A percentile compares a stretch with the other conserved stretches of the same genome.
phyloP scores from a whole-genome alignment of 331 rosid species.

The Saraca asoca region DNA sequence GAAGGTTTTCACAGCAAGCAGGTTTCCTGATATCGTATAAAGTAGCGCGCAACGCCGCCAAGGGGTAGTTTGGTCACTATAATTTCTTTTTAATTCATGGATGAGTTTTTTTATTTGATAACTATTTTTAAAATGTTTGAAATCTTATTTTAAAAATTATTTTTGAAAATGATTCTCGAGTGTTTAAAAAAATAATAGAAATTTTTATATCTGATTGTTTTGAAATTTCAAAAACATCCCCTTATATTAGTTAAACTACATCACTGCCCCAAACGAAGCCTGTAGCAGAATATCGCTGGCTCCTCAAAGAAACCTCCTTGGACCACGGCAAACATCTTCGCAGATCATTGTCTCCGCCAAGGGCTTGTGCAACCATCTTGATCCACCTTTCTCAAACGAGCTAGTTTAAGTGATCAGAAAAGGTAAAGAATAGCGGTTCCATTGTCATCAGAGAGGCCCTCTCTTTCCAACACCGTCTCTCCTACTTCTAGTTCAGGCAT shows the following conservation, averaged over 20 bases:
- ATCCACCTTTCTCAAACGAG: not conserved
- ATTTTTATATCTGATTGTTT: too few species aligned
- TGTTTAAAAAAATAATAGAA: too few species aligned
- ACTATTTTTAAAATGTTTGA: too few species aligned
- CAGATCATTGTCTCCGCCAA: not conserved
- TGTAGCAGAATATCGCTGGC: not conserved
- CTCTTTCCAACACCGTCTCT: not conserved
- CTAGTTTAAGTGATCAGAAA: not conserved
- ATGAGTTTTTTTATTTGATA: too few species aligned
- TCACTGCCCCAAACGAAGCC: not conserved
- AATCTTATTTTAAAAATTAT: too few species aligned
- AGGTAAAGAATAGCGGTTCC: not conserved
- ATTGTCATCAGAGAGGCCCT: not conserved
- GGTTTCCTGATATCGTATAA: too few species aligned
- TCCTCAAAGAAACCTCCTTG: not conserved
- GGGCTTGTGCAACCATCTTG: not conserved
- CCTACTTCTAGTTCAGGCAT: constrained; percentile 20
- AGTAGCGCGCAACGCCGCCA: constrained; percentile 7
- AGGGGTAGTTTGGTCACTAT: not conserved
- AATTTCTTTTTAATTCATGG: not conserved
- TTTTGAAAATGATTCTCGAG: too few species aligned
- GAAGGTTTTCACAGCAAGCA: too few species aligned
- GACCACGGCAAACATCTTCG: not conserved
- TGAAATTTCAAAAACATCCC: not conserved
- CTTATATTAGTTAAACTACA: not conserved